Evolutionary conservation across 192 early-diverging fungal species (phyloP).

Genomic region (Rhizophagus clarus): DNA sequence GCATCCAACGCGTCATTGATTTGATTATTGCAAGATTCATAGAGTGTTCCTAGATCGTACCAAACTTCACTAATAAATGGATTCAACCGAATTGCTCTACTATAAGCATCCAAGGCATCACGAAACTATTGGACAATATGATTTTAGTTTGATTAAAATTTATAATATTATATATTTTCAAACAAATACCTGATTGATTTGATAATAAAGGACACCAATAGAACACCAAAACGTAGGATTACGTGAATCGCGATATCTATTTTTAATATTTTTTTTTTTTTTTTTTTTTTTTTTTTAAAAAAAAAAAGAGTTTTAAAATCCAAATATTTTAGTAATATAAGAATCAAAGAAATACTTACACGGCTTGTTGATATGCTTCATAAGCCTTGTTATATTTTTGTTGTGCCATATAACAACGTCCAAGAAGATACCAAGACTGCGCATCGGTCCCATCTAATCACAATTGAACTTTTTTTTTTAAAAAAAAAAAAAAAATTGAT

Average conservation of each 20-base stretch:
- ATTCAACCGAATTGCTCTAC: conserved; percentile 90
- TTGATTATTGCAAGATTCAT: conserved; percentile 98
- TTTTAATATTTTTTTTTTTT: too few species aligned
- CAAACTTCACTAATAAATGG: conserved; percentile 96
- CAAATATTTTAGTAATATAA: background rate
- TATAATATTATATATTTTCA: background rate
- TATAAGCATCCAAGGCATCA: conserved; percentile 97
- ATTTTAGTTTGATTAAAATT: background rate
- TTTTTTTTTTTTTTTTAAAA: too few species aligned
- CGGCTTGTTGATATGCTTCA: conserved; percentile 97
- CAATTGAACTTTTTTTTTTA: background rate
- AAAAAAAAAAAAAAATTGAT: background rate
- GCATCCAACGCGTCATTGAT: conserved; percentile 96
- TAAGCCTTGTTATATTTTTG: conserved; percentile 94
- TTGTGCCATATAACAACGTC: conserved; percentile 96
- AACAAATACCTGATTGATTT: conserved; percentile 78
- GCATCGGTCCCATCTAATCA: conserved; percentile 78
- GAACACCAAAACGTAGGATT: conserved; percentile 99
- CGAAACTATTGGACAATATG: conserved; percentile 59
- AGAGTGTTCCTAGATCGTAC: conserved; percentile 95
- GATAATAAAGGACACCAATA: conserved; percentile 97
- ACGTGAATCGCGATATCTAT: conserved; percentile 76
- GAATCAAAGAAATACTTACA: conserved; percentile 39
- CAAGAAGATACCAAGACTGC: conserved; percentile 94
- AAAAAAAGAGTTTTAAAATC: background rate